Evolutionary conservation across 1,284 basidiomycete species (phyloP).

Genomic region (Moesziomyces sp.): DNA sequence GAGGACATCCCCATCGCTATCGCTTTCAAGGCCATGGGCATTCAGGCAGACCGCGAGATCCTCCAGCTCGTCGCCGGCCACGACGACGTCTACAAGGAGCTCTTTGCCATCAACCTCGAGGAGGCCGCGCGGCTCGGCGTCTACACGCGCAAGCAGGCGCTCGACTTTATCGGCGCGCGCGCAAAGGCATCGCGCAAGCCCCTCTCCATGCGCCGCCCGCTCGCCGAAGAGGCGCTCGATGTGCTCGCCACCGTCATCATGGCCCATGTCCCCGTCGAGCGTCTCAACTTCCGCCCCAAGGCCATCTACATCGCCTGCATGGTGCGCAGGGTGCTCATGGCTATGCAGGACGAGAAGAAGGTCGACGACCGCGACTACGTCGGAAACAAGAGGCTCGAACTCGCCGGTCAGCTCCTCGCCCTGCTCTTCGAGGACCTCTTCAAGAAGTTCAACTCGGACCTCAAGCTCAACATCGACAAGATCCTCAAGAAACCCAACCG

Average conservation of each 20-base stretch:
- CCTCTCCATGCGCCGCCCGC: slow-evolving; percentile 77
- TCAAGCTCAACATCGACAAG: slow-evolving; percentile 97
- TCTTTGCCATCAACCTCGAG: slow-evolving; percentile 92
- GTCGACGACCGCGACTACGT: slow-evolving; percentile 99
- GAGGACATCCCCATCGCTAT: slow-evolving; percentile 97
- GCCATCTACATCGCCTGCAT: slow-evolving; percentile 98
- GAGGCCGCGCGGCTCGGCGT: slow-evolving; percentile 78
- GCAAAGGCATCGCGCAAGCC: slow-evolving; percentile 88
- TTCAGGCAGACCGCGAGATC: slow-evolving; percentile 98
- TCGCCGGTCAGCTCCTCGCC: slow-evolving; percentile 95
- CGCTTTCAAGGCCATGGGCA: slow-evolving; percentile 87
- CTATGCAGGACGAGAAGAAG: slow-evolving; percentile 94
- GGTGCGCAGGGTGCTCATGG: slow-evolving; percentile 94
- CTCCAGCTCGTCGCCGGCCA: slow-evolving; percentile 92
- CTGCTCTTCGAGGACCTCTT: slow-evolving; percentile 97
- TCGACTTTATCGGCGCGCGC: slow-evolving; percentile 92
- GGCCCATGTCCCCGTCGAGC: slow-evolving; percentile 92
- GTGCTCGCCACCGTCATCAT: slow-evolving; percentile 96
- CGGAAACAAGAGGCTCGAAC: slow-evolving; percentile 96
- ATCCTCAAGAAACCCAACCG: slow-evolving; percentile 96
- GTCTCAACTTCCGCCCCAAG: slow-evolving; percentile 91
- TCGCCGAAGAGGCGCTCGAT: slow-evolving; percentile 93
- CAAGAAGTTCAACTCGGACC: slow-evolving; percentile 97
- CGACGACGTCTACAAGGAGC: slow-evolving; percentile 86
- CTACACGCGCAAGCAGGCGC: slow-evolving; percentile 90